phyloP scores from a whole-genome alignment of 2,329 filamentous ascomycete species.

The Claviceps cyperi region DNA sequence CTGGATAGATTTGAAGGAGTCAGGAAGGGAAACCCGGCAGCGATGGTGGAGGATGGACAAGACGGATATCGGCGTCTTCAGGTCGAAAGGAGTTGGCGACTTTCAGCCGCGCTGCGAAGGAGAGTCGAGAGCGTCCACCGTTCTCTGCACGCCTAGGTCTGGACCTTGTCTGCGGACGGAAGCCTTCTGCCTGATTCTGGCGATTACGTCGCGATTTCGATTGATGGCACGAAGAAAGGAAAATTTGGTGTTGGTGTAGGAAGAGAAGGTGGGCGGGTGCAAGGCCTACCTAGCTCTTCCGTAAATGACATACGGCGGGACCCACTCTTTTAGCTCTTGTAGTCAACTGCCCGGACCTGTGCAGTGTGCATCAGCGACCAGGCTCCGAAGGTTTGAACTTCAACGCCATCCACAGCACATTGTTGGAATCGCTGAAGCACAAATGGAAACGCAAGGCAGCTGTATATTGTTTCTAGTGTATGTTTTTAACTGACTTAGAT shows the following conservation, averaged over 20 bases:
- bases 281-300: not conserved
- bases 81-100: not conserved
- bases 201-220: not conserved
- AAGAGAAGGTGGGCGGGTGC: not conserved
- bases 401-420: not conserved
- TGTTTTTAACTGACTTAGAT: too few relatives aligned
- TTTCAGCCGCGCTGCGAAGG: not conserved
- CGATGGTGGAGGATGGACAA: not conserved
- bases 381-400: not conserved
- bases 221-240: not conserved
- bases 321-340: conserved; percentile 1
- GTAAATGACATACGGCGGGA: conserved; percentile 10
- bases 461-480: too few relatives aligned
- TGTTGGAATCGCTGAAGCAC: too few relatives aligned
- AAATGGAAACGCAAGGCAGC: too few relatives aligned
- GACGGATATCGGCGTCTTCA: not conserved
- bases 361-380: not conserved
- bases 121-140: not conserved
- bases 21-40: not conserved
- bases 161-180: not conserved
- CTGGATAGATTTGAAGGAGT: not conserved
- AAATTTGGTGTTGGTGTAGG: not conserved
- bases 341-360: not conserved
- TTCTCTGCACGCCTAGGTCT: not conserved
- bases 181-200: not conserved